Conservation (phyloP, 2,329 filamentous ascomycete species). For the Sarocladium strictum region DNA sequence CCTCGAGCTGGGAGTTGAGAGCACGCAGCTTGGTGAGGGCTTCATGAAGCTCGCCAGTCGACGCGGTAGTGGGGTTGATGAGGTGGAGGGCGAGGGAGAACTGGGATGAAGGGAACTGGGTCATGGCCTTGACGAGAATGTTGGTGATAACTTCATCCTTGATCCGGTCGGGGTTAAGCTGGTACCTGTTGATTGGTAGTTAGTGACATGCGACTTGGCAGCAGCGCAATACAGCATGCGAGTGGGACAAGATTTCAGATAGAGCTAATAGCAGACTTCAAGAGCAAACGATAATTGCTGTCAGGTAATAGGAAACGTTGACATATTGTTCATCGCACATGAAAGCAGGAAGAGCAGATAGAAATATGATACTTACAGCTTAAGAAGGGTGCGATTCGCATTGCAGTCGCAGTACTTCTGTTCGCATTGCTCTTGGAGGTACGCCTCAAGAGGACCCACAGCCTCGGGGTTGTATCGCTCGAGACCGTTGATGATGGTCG, state of each 20-base stretch:
- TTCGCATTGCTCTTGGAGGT: slow-evolving; percentile 92
- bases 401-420: slow-evolving; percentile 92
- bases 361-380: slow-evolving; percentile 67
- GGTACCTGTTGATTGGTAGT: slow-evolving; percentile 60
- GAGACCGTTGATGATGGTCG: slow-evolving; percentile 89
- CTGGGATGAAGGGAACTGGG: slow-evolving; percentile 92
- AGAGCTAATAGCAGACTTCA: slow-evolving; percentile 72
- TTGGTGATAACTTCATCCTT: slow-evolving; percentile 98
- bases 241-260: slow-evolving; percentile 51
- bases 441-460: slow-evolving; percentile 86
- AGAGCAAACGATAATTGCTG: slow-evolving; percentile 42
- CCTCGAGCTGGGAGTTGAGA: slow-evolving; percentile 82
- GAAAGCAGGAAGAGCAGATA: slow-evolving; percentile 13
- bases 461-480: slow-evolving; percentile 99
- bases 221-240: not conserved
- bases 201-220: not conserved
- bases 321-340: slow-evolving; percentile 62
- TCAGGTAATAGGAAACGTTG: slow-evolving; percentile 99
- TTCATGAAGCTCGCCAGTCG: slow-evolving; percentile 72
- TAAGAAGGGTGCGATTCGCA: slow-evolving; percentile 90
- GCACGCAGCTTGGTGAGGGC: slow-evolving; percentile 81
- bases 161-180: slow-evolving; percentile 97
- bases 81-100: slow-evolving; percentile 93
- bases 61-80: slow-evolving; percentile 70
- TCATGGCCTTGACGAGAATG: slow-evolving; percentile 96